Percentiles rank a stretch among this genome's conserved stretches.
These are phyloP conservation scores for Raphanus hybrid DNA, from an alignment of 441 rosid genomes.

Conservation along the genomic window DNA sequence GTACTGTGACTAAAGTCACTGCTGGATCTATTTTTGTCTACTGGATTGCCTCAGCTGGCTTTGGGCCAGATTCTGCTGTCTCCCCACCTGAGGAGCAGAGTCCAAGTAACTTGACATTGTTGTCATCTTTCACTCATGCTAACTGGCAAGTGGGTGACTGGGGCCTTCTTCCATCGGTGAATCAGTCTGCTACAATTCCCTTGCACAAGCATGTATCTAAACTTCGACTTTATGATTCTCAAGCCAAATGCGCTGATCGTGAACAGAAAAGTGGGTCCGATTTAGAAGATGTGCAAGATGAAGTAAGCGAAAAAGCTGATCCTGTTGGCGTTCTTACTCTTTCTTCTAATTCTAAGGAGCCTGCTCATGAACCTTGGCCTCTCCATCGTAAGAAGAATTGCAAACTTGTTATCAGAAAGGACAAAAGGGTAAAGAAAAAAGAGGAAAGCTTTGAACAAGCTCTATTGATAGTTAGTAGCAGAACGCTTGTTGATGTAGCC, in stretches of 20 bases:
- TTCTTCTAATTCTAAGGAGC: slow-evolving; percentile 65
- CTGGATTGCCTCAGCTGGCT: slow-evolving; percentile 98
- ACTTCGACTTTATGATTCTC: slow-evolving; percentile 56
- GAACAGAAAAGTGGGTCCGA: slow-evolving; percentile 47
- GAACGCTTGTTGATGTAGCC: slow-evolving; percentile 76
- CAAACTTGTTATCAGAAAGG: slow-evolving; percentile 81
- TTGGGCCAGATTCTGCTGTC: slow-evolving; percentile 85
- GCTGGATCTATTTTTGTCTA: slow-evolving; percentile 84
- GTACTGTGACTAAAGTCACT: slow-evolving; percentile 87
- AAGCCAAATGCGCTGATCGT: slow-evolving; percentile 43
- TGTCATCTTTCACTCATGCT: slow-evolving; percentile 87
- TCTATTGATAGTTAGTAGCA: slow-evolving; percentile 68
- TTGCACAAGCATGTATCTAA: slow-evolving; percentile 61
- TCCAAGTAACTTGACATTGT: slow-evolving; percentile 81
- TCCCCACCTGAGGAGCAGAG: slow-evolving; percentile 92
- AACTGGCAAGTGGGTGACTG: slow-evolving; percentile 98
- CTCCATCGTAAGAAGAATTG: slow-evolving; percentile 90
- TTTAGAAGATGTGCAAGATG: slow-evolving; percentile 60
- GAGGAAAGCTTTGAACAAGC: slow-evolving; percentile 92
- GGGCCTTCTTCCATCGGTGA: slow-evolving; percentile 74
- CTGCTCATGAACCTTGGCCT: slow-evolving; percentile 78
- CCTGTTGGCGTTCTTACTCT: slow-evolving; percentile 49
- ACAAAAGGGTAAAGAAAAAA: slow-evolving; percentile 79
- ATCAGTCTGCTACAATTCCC: slow-evolving; percentile 50
- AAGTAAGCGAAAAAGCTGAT: slow-evolving; percentile 50